phyloP scores from a whole-genome alignment of 352 stramenopile species.

The Phytophthora pinifolia region DNA sequence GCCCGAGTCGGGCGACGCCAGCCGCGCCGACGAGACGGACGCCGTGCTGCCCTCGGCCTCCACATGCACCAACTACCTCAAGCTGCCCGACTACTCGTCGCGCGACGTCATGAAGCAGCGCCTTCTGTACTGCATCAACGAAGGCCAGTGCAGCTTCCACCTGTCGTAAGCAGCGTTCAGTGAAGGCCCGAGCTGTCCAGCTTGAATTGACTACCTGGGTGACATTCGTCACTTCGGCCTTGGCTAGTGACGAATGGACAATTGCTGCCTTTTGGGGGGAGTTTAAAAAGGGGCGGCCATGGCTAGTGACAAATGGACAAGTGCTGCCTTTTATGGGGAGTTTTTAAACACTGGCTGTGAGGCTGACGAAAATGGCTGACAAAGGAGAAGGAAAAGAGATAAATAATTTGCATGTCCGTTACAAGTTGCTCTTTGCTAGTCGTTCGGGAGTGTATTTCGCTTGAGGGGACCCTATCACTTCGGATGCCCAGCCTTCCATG shows the following conservation, averaged over 20 bases:
- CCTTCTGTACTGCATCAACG: conserved; percentile 82
- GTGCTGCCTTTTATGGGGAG: background rate
- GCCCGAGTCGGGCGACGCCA: conserved; percentile 20
- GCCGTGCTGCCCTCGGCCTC: conserved; percentile 80
- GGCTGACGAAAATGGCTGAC: background rate
- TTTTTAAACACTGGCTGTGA: background rate
- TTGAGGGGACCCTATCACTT: conserved; percentile 36
- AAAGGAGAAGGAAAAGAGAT: conserved; percentile 3
- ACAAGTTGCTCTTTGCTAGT: conserved; percentile 8
- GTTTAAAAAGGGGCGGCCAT: no score
- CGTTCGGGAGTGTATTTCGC: conserved; percentile 35
- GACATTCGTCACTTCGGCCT: no score
- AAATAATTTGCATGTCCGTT: conserved; percentile 30
- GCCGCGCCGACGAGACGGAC: conserved; percentile 34
- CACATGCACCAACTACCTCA: conserved; percentile 91
- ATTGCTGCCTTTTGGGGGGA: no score
- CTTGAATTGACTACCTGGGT: no score
- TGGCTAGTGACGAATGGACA: no score
- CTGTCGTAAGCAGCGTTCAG: conserved; percentile 62
- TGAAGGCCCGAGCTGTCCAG: no score
- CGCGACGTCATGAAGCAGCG: conserved; percentile 67
- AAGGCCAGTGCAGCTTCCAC: conserved; percentile 86
- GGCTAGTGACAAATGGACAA: no score
- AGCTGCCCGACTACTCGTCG: conserved; percentile 90
- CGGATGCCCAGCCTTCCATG: conserved; percentile 23